A percentile compares a stretch with the other conserved stretches of the same genome.
phyloP scores from a whole-genome alignment of 176 grass and related monocot species.

The Phragmites australis region DNA sequence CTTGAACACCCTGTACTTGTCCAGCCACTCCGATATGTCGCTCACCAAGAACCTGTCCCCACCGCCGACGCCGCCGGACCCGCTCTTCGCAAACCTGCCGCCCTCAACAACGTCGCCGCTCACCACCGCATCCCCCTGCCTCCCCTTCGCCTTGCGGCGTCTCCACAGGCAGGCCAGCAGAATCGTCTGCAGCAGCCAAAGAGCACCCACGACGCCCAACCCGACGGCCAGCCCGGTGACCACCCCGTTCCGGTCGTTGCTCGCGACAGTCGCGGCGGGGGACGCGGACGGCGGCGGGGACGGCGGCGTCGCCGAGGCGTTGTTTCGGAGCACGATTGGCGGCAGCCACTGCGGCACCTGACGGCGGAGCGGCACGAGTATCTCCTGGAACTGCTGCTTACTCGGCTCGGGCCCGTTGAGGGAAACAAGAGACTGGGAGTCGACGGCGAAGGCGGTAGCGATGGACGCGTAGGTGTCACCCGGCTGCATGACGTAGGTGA shows the following conservation, averaged over 20 bases:
- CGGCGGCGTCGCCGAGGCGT: slow-evolving; percentile 15
- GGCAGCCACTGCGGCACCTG: slow-evolving; percentile 48
- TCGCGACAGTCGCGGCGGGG: slow-evolving; percentile 4
- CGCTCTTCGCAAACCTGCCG: slow-evolving; percentile 34
- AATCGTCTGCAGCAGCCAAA: slow-evolving; percentile 60
- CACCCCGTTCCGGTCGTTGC: slow-evolving; percentile 47
- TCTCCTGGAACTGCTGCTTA: slow-evolving; percentile 35
- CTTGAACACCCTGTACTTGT: slow-evolving; percentile 91
- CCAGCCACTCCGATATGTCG: slow-evolving; percentile 91
- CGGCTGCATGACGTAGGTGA: slow-evolving; percentile 83
- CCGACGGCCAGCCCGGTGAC: slow-evolving; percentile 66
- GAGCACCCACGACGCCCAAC: slow-evolving; percentile 53
- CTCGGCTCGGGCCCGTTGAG: slow-evolving; percentile 70
- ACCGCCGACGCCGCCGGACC: slow-evolving; percentile 25
- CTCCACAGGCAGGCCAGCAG: slow-evolving; percentile 55
- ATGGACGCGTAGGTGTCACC: slow-evolving; percentile 76
- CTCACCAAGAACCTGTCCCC: slow-evolving; percentile 53
- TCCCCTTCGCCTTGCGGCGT: slow-evolving; percentile 32
- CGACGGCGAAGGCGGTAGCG: slow-evolving; percentile 61
- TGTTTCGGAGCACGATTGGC: slow-evolving; percentile 56
- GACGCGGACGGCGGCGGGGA: slow-evolving; percentile 48
- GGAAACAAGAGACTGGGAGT: slow-evolving; percentile 51
- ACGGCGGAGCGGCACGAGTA: slow-evolving; percentile 67
- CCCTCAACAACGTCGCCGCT: slow-evolving; percentile 29
- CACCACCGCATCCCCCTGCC: slow-evolving; percentile 13